Percentiles rank a stretch among this genome's conserved stretches.
Evolutionary conservation across 2,329 filamentous ascomycete genomes (phyloP).

Genomic region (Claviceps lovelessii): DNA sequence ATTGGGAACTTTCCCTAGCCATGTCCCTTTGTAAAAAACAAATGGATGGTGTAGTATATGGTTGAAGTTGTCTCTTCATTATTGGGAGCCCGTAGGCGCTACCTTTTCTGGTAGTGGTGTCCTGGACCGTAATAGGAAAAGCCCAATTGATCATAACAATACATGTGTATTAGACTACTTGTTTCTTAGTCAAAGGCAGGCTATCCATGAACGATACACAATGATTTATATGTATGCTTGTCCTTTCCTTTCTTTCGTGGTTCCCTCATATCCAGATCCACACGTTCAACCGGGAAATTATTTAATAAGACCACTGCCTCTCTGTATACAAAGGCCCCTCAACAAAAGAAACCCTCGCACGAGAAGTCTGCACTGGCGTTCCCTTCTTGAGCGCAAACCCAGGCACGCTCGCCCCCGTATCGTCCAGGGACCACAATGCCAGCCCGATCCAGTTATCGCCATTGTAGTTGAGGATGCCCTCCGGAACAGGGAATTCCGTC

Average conservation of each 20-base stretch:
- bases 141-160: too few species aligned
- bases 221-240: background rate
- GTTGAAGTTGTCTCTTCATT: too few species aligned
- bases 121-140: too few species aligned
- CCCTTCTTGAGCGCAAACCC: slow-evolving; percentile 35
- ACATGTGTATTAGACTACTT: too few species aligned
- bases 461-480: slow-evolving; percentile 56
- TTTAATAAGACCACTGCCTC: slow-evolving; percentile 37
- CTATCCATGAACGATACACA: too few species aligned
- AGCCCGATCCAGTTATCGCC: slow-evolving; percentile 57
- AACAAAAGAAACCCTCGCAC: slow-evolving; percentile 29
- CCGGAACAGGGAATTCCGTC: slow-evolving; percentile 54
- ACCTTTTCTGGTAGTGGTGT: too few species aligned
- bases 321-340: slow-evolving; percentile 29
- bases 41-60: too few species aligned
- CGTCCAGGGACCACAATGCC: slow-evolving; percentile 52
- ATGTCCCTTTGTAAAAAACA: too few species aligned
- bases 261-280: background rate
- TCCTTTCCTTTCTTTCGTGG: background rate
- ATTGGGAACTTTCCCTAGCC: too few species aligned
- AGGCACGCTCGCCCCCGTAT: slow-evolving; percentile 40
- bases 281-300: background rate
- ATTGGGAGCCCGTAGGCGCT: too few species aligned
- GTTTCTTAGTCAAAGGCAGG: too few species aligned
- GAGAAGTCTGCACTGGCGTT: slow-evolving; percentile 35